Conservation (phyloP, 1,284 basidiomycete genomes). For the Naganishia liquefaciens region DNA sequence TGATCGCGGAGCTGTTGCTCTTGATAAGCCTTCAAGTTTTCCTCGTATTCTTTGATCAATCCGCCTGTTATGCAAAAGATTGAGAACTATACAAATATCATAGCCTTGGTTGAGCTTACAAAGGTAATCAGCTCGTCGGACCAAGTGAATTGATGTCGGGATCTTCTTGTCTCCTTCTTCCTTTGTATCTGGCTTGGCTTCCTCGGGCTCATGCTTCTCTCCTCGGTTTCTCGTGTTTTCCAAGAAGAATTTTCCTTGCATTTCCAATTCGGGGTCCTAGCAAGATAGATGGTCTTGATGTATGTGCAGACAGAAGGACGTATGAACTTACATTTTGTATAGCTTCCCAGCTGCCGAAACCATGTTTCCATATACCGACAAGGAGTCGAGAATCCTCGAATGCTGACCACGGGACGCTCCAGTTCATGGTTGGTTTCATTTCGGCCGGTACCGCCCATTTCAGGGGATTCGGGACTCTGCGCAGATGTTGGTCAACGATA, state of each 20-base stretch:
- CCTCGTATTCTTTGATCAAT: conserved; percentile 85
- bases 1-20: conserved; percentile 44
- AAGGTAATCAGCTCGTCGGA: conserved; percentile 93
- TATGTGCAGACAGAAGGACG: neutral
- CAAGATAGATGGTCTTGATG: neutral
- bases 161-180: conserved; percentile 71
- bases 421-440: conserved; percentile 89
- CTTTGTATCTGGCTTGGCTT: conserved; percentile 43
- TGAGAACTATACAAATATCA: neutral
- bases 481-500: conserved; percentile 80
- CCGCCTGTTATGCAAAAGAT: conserved; percentile 50
- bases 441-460: conserved; percentile 87
- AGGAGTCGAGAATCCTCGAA: conserved; percentile 92
- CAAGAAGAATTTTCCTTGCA: conserved; percentile 93
- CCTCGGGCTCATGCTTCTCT: conserved; percentile 37
- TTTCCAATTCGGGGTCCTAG: conserved; percentile 75
- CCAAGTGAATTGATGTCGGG: conserved; percentile 95
- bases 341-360: conserved; percentile 95
- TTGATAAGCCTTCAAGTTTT: conserved; percentile 74
- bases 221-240: conserved; percentile 57
- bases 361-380: conserved; percentile 88
- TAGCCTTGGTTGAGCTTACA: conserved; percentile 37
- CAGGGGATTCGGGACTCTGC: conserved; percentile 55
- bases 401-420: conserved; percentile 93
- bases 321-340: conserved; percentile 58